These are phyloP conservation scores for Xylaria sp. DNA, from an alignment of 2,329 filamentous ascomycete genomes.

Conservation along the genomic window DNA sequence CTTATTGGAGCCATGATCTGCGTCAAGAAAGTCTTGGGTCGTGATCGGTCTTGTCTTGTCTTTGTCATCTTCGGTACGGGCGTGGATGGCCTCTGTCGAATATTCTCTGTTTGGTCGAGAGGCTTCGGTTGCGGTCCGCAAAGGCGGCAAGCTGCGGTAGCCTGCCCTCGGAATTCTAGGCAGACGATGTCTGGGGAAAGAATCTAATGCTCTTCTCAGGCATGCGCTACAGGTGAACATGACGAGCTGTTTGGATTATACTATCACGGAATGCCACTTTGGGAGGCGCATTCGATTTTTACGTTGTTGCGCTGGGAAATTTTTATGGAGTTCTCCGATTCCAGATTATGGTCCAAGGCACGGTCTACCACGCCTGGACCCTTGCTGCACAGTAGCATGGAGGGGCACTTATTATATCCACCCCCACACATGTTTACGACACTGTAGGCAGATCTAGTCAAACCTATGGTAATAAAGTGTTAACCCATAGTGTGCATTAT, in stretches of 20 bases:
- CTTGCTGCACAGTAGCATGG: no score
- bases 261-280: constrained; percentile 3
- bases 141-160: constrained; percentile 7
- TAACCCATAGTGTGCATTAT: no score
- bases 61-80: neutral
- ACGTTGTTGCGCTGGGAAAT: neutral
- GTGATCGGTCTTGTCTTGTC: neutral
- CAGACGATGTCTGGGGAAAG: constrained; percentile 27
- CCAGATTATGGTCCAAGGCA: no score
- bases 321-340: neutral
- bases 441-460: no score
- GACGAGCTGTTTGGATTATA: constrained; percentile 14
- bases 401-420: no score
- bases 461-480: no score
- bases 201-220: constrained; percentile 36
- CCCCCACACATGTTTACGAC: no score
- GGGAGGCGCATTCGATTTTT: constrained; percentile 12
- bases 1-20: constrained; percentile 28
- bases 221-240: constrained; percentile 51
- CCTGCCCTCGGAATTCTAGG: constrained; percentile 18
- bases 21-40: neutral
- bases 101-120: constrained; percentile 26
- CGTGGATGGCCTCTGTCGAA: constrained; percentile 24
- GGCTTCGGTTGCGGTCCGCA: constrained; percentile 14
- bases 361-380: no score